Evolutionary conservation across 1,284 basidiomycete species (phyloP), one percentile per base, ranked within the genome.

Genomic region (Leccinum proximum): DNA sequence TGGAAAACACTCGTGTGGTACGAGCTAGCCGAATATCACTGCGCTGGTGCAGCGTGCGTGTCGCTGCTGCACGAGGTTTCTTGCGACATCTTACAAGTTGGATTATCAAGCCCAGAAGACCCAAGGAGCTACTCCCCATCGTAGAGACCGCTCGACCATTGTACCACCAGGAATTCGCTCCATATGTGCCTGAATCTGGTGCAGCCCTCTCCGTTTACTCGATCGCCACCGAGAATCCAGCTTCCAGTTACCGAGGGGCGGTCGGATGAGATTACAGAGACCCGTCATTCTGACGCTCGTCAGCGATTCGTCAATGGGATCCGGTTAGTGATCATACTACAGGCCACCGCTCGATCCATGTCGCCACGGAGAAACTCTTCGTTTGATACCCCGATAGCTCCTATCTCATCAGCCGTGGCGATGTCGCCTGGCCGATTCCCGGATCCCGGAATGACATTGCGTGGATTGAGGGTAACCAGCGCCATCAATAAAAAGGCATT

Each of bases 401-500:
- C 75, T 72, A 45, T 22, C 45, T 76, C 75, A 30, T 64, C 75
- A 3, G 70, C 63, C 3, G 2, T 69, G 58, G 48, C 65, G 0
- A 77, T 77, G 74, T 75, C 76, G 0, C 75, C 74, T 5, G 66
- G 11, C 80, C 84, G 58, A 72, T 71, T 69, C 57, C 74, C 73
- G 35, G 77, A 80, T 26, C 76, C 80, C 50, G 76, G 79, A 26
- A 71, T 81, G 62, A 77, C 81, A 58, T 73, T 85, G 37, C 73
- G 82, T 58, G 80, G 79, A 40, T 86, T 84, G 60, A 81, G 88
- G 16, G 78, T 90, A 5, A 79, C 84, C 7, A 75, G 75, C 11
- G 77, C 91, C 56, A 80, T 84, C 16, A 87, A 88, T 13, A 87
- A 83, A 65, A 82, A 80, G 67, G 78, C 76, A 48, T 70, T 92